Evolutionary conservation across 495 filamentous ascomycete species (phyloP).

Genomic region (Trichoderma erinaceum): DNA sequence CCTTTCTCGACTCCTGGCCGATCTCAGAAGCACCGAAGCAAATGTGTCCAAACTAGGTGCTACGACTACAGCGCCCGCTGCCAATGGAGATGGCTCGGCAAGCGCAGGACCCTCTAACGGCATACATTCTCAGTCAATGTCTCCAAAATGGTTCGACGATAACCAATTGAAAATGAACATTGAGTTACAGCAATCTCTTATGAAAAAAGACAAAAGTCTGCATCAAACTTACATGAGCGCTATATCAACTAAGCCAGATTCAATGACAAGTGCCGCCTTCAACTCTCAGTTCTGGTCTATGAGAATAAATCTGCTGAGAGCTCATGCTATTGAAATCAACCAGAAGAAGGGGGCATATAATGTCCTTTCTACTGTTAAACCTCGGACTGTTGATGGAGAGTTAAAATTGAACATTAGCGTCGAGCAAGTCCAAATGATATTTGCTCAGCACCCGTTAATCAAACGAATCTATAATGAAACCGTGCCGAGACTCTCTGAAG

Average conservation of each 20-base stretch:
- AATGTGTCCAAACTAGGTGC: constrained; percentile 35
- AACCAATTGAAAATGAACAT: constrained; percentile 62
- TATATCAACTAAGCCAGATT: constrained; percentile 68
- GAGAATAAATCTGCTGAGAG: constrained; percentile 73
- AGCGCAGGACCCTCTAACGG: constrained; percentile 42
- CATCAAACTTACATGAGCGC: constrained; percentile 78
- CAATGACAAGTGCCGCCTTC: constrained; percentile 69
- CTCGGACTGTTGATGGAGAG: constrained; percentile 67
- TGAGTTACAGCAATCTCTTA: constrained; percentile 75
- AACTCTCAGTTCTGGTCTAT: constrained; percentile 90
- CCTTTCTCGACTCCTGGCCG: constrained; percentile 68
- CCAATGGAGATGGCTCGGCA: constrained; percentile 25
- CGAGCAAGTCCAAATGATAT: constrained; percentile 89
- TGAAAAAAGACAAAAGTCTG: constrained; percentile 66
- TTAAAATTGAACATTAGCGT: constrained; percentile 77
- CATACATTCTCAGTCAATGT: constrained; percentile 38
- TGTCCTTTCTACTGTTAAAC: constrained; percentile 84
- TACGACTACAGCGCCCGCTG: constrained; percentile 30
- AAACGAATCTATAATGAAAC: constrained; percentile 88
- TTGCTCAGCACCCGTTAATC: constrained; percentile 86
- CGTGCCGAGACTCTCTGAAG: constrained; percentile 73
- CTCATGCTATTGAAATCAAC: constrained; percentile 80
- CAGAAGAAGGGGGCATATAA: constrained; percentile 88
- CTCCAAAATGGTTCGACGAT: constrained; percentile 68
- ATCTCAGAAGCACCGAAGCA: constrained; percentile 53